phyloP scores from a whole-genome alignment of 2,329 filamentous ascomycete genomes.

The Stagonosporopsis rhizophila region DNA sequence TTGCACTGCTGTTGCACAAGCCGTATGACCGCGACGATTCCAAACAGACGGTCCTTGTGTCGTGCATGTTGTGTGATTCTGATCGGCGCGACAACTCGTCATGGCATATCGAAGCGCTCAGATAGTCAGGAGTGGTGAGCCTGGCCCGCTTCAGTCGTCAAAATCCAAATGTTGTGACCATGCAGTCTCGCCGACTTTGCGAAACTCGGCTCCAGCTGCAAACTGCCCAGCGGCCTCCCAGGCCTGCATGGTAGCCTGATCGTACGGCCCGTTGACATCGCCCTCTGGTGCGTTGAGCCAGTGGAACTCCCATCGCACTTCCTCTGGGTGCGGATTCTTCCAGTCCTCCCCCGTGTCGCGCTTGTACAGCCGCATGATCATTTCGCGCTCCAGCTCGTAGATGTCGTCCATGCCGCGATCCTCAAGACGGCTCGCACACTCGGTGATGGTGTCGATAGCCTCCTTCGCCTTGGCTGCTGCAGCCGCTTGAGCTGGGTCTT shows the following conservation, averaged over 20 bases:
- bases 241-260: constrained; percentile 81
- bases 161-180: constrained; percentile 54
- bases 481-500: constrained; percentile 65
- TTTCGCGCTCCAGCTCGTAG: constrained; percentile 86
- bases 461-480: constrained; percentile 74
- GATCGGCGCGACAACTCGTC: constrained; percentile 1
- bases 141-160: constrained; percentile 8
- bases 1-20: constrained; percentile 15
- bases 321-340: constrained; percentile 61
- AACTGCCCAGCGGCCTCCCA: constrained; percentile 96
- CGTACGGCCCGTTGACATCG: constrained; percentile 84
- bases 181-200: constrained; percentile 50
- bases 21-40: neutral
- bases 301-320: constrained; percentile 81
- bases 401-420: constrained; percentile 86
- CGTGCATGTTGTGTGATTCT: neutral
- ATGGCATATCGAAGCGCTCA: neutral
- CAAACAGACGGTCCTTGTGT: neutral
- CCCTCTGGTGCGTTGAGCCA: constrained; percentile 90
- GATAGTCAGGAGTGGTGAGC: neutral
- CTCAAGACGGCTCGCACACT: constrained; percentile 85
- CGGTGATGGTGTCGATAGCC: constrained; percentile 82
- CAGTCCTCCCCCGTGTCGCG: constrained; percentile 89
- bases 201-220: constrained; percentile 76
- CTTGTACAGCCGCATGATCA: constrained; percentile 81